Evolutionary conservation across 2,329 filamentous ascomycete genomes (phyloP).

Genomic region (Colletotrichum plurivorum): DNA sequence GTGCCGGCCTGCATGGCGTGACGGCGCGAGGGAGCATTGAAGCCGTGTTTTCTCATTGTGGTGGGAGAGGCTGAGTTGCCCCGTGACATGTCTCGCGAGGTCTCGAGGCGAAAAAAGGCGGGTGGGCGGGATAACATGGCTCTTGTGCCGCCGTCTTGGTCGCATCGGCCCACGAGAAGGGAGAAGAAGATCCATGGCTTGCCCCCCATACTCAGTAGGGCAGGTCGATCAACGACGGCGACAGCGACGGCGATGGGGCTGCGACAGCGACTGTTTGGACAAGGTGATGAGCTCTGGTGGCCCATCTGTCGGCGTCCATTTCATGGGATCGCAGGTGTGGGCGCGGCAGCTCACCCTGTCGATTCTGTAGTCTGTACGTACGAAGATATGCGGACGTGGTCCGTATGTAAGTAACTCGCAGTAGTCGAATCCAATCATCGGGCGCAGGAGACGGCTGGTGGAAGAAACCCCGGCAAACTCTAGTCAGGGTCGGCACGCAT

Average conservation of each 20-base stretch:
- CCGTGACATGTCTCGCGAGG: neutral
- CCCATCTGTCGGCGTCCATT: constrained; percentile 13
- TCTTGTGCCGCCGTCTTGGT: constrained; percentile 22
- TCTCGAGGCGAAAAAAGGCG: neutral
- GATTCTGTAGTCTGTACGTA: constrained; percentile 30
- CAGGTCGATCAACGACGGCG: constrained; percentile 21
- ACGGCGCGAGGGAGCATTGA: constrained; percentile 18
- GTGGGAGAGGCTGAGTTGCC: constrained; percentile 9
- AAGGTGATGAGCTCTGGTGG: constrained; percentile 17
- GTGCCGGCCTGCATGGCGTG: constrained; percentile 10
- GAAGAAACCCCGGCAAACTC: constrained; percentile 11
- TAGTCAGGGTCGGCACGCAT: constrained; percentile 26
- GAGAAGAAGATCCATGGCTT: constrained; percentile 19
- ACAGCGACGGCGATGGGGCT: neutral
- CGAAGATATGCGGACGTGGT: constrained; percentile 30
- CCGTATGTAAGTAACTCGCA: constrained; percentile 38
- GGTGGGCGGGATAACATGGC: neutral
- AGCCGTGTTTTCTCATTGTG: constrained; percentile 33
- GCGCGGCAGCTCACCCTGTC: constrained; percentile 22
- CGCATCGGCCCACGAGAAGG: constrained; percentile 22
- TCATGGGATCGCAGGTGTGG: constrained; percentile 7
- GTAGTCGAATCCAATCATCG: constrained; percentile 21
- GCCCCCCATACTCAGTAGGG: constrained; percentile 1
- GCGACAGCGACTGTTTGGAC: neutral
- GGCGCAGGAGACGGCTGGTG: too few species aligned